These are phyloP conservation scores for Ballota nigra DNA, from an alignment of 257 asterid species.

Conservation along the genomic window DNA sequence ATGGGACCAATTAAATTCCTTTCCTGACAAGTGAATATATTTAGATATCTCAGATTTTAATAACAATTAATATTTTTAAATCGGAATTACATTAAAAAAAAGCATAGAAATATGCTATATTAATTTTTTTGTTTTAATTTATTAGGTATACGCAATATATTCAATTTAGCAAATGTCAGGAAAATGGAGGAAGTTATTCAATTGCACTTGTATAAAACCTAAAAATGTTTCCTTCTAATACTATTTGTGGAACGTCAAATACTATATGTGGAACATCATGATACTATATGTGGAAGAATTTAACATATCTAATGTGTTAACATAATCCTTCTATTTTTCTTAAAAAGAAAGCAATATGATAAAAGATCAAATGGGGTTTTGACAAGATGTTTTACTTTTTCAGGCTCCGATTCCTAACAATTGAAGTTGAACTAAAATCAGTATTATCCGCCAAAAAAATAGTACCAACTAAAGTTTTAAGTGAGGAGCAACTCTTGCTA, in stretches of 20 bases:
- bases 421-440: not conserved
- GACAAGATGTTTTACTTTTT: not conserved
- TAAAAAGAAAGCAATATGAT: not conserved
- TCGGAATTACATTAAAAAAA: not conserved
- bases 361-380: not conserved
- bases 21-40: conserved; percentile 14
- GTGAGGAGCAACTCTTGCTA: not conserved
- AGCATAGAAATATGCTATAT: not conserved
- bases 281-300: conserved; percentile 16
- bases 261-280: conserved; percentile 12
- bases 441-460: no score
- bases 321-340: not conserved
- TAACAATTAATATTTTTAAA: no score
- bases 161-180: not conserved
- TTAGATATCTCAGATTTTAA: no score
- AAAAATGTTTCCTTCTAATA: not conserved
- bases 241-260: conserved; percentile 13
- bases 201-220: not conserved
- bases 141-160: not conserved
- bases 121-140: not conserved
- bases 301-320: not conserved
- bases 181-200: not conserved
- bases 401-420: not conserved
- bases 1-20: conserved; percentile 21
- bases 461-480: no score